Evolutionary conservation across 2,329 filamentous ascomycete species (phyloP).

Genomic region (Cryphonectria japonica): DNA sequence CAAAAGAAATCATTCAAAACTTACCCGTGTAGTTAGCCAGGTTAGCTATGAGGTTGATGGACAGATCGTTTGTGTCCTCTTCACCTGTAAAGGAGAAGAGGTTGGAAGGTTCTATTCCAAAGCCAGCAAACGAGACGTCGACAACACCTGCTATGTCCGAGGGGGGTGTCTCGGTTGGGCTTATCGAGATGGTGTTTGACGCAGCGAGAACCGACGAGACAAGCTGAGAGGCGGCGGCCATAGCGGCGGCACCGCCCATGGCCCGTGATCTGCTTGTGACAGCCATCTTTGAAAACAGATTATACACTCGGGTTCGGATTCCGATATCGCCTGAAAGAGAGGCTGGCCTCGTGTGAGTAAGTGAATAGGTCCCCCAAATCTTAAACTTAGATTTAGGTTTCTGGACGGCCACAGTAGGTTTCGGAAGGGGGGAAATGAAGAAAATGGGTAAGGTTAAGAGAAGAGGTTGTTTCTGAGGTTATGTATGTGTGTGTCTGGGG

Average conservation of each 20-base stretch:
- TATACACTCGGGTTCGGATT: too few relatives aligned
- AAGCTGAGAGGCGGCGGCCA: conserved; percentile 16
- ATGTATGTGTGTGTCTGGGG: not conserved
- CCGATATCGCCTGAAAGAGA: not conserved
- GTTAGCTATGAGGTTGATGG: conserved; percentile 52
- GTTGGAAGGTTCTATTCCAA: conserved; percentile 57
- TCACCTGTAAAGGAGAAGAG: conserved; percentile 54
- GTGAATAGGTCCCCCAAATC: not conserved
- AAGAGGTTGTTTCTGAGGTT: not conserved
- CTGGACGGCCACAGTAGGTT: not conserved
- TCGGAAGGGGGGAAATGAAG: not conserved
- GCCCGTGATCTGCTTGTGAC: conserved; percentile 19
- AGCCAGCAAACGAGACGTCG: conserved; percentile 50
- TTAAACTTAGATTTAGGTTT: not conserved
- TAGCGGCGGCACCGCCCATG: conserved; percentile 18
- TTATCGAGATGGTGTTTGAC: conserved; percentile 15
- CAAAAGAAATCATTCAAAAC: conserved; percentile 42
- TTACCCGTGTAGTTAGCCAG: conserved; percentile 52
- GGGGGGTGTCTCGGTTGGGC: conserved; percentile 19
- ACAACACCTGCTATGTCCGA: conserved; percentile 32
- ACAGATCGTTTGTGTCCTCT: conserved; percentile 46
- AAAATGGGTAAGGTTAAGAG: not conserved
- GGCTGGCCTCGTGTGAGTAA: not conserved
- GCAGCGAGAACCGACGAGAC: conserved; percentile 23
- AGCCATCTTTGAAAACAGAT: conserved; percentile 13